These are phyloP conservation scores for Exophiala sideris DNA, from an alignment of 2,329 filamentous ascomycete species.

Conservation along the genomic window DNA sequence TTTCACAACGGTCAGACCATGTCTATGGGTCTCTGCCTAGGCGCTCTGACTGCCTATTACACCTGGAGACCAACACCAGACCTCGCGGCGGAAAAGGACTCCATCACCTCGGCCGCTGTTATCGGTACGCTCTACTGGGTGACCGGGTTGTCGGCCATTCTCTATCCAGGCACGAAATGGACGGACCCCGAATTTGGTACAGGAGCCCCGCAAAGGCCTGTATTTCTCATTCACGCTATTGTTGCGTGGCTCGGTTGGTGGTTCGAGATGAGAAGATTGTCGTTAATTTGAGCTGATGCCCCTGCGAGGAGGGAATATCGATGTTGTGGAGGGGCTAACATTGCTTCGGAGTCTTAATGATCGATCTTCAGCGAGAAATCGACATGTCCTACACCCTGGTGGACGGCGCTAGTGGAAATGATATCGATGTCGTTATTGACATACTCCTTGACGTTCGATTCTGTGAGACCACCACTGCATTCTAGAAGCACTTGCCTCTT, in stretches of 20 bases:
- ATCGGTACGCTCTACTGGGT: conserved; percentile 45
- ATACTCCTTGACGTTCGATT: conserved; percentile 78
- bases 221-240: conserved; percentile 18
- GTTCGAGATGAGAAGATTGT: conserved; percentile 19
- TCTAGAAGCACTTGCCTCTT: conserved; percentile 73
- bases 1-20: conserved; percentile 56
- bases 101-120: conserved; percentile 34
- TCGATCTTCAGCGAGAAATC: conserved; percentile 96
- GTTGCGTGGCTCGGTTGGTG: conserved; percentile 26
- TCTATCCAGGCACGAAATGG: conserved; percentile 46
- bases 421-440: conserved; percentile 87
- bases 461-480: conserved; percentile 84
- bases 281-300: background rate
- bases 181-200: conserved; percentile 48
- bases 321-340: background rate
- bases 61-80: conserved; percentile 10
- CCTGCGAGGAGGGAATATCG: background rate
- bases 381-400: conserved; percentile 89
- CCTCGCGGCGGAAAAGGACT: conserved; percentile 7
- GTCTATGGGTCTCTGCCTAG: conserved; percentile 29
- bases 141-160: conserved; percentile 42
- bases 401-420: conserved; percentile 92
- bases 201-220: conserved; percentile 36
- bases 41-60: conserved; percentile 14
- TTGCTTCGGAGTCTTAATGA: conserved; percentile 50